Percentiles rank a stretch among this genome's conserved stretches.
phyloP scores from a whole-genome alignment of 768 basidiomycete genomes.

The Tricholoma sp. region DNA sequence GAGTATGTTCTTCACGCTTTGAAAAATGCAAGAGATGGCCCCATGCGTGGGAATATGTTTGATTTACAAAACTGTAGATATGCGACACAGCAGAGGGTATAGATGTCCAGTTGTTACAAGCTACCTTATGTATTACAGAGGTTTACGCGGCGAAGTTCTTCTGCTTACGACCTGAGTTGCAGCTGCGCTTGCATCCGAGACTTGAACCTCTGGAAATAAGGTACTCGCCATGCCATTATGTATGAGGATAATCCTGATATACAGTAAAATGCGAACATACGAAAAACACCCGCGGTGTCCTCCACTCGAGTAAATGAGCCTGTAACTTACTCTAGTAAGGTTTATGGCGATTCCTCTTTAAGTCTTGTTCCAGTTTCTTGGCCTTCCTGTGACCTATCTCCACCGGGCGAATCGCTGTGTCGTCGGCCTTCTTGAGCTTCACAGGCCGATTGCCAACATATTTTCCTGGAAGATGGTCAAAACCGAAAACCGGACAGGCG shows the following conservation, averaged over 20 bases:
- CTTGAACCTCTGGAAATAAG: neutral
- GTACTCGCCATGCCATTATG: conserved; percentile 10
- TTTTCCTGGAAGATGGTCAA: conserved; percentile 52
- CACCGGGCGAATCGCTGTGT: conserved; percentile 79
- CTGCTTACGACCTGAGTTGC: neutral
- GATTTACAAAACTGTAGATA: no score
- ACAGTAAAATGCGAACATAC: conserved; percentile 13
- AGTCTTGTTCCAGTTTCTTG: conserved; percentile 79
- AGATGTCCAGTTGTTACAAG: neutral
- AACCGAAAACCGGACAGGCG: neutral
- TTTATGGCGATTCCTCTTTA: conserved; percentile 87
- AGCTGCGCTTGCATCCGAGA: neutral
- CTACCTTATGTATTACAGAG: neutral
- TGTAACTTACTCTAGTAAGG: conserved; percentile 55
- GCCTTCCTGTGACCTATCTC: conserved; percentile 94
- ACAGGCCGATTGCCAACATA: conserved; percentile 99
- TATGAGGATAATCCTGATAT: conserved; percentile 7
- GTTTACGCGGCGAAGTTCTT: conserved; percentile 12
- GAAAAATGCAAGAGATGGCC: no score
- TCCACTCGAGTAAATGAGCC: neutral
- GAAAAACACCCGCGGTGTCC: neutral
- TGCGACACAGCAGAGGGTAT: neutral
- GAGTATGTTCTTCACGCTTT: no score
- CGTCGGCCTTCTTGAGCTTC: conserved; percentile 91
- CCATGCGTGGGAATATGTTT: neutral